Evolutionary conservation across 176 grass and related monocot genomes (phyloP).

Genomic region (Chrysopogon serrulatus): DNA sequence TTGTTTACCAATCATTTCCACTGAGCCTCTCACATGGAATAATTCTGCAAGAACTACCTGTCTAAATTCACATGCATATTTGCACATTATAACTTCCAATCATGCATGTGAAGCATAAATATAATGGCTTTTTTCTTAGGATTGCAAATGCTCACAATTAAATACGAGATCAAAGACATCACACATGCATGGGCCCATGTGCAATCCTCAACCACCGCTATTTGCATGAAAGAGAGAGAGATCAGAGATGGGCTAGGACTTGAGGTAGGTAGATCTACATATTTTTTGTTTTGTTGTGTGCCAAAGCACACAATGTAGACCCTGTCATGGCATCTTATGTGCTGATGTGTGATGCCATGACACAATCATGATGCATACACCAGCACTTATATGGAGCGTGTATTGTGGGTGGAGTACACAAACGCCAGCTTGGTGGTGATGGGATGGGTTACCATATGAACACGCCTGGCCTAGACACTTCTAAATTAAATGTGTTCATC

Average conservation of each 20-base stretch:
- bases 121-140: background rate
- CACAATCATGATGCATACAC: background rate
- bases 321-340: slow-evolving; percentile 20
- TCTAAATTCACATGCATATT: background rate
- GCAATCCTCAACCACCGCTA: slow-evolving; percentile 11
- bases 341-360: slow-evolving; percentile 23
- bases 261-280: slow-evolving; percentile 35
- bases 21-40: background rate
- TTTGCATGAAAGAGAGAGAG: background rate
- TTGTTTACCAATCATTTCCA: background rate
- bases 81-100: background rate
- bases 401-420: background rate
- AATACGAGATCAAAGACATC: background rate
- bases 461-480: background rate
- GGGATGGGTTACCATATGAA: background rate
- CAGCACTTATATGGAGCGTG: background rate
- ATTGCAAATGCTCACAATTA: background rate
- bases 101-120: background rate
- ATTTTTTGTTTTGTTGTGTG: slow-evolving; percentile 47
- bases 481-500: background rate
- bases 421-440: background rate
- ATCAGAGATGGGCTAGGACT: background rate
- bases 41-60: background rate
- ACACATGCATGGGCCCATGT: slow-evolving; percentile 30
- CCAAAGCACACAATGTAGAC: slow-evolving; percentile 8